Evolutionary conservation across 768 basidiomycete genomes (phyloP), one percentile per base, ranked within the genome.

Genomic region (Symmetrospora coprosmae): DNA sequence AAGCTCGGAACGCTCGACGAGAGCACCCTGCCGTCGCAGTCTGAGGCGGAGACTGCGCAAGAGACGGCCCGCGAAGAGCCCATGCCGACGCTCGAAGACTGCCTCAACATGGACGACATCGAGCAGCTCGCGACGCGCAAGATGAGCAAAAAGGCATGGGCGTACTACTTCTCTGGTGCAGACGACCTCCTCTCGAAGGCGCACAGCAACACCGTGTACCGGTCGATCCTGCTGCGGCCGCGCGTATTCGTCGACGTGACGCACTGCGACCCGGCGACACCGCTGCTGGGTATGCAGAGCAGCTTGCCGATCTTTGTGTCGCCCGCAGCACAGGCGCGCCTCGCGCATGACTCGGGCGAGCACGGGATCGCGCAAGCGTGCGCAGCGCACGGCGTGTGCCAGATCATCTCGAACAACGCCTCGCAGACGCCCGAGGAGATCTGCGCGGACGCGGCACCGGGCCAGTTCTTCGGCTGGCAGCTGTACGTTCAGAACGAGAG

Each of bases 201-300:
- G 25, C 19, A 40, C 31, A 63, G 60, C 66, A 86, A 86, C 65
- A 78, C 81, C 50, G 87, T 88, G 2, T 94, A 83, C 69, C 87
- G 90, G 65, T 78, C 86, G 21, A 83, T 87, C 72, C 90, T 88
- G 74, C 88, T 92, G 70, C 78, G 81, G 61, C 81, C 89, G 17
- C 81, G 88, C 39, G 80, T 92, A 34, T 76, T 96, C 38, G 80
- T 86, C n/a, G 81, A 94, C 66, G 87, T 92, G 21, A 81, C 82
- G 5, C 74, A 75, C 1, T 86, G 91, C 48, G 72, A 74, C 60
- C 71, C 73, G 0, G 66, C 68, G 19, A 73, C 73, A 0, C 55
- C 56, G 19, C 67, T 75, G 49, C 63, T 74, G n/a, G 75, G 75
- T 0, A 65, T 70, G 33, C 55, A 65, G 31, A 68, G 69, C 28